Percentiles rank a stretch among this genome's conserved stretches.
These are phyloP conservation scores for Nicotiana benthamiana DNA, from an alignment of 257 asterid genomes.

Conservation along the genomic window DNA sequence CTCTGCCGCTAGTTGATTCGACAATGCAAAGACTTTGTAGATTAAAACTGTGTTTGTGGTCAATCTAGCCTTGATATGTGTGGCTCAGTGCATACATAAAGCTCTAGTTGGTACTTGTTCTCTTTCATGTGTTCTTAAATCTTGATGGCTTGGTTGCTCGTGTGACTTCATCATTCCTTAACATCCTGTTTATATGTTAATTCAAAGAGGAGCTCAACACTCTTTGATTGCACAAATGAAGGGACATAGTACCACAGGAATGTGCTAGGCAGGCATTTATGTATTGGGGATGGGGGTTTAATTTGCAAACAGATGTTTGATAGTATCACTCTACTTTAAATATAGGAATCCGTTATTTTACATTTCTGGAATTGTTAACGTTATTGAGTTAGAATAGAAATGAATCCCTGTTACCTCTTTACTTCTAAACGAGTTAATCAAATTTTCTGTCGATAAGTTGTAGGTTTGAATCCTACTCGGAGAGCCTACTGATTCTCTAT, in stretches of 20 bases:
- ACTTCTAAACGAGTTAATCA: too few species aligned
- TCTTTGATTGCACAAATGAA: not conserved
- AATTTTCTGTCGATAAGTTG: not conserved
- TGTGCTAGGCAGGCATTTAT: not conserved
- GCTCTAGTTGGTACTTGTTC: not conserved
- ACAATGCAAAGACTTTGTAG: too few species aligned
- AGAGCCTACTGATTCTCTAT: not conserved
- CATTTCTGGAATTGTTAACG: too few species aligned
- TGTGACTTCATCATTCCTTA: not conserved
- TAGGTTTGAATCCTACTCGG: not conserved
- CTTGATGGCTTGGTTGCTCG: not conserved
- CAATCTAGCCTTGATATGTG: not conserved
- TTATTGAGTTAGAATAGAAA: too few species aligned
- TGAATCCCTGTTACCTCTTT: too few species aligned
- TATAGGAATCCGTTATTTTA: too few species aligned
- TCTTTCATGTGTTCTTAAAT: not conserved
- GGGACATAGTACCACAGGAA: not conserved
- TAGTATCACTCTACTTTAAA: too few species aligned
- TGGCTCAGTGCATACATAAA: not conserved
- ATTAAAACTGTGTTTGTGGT: not conserved
- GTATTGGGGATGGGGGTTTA: not conserved
- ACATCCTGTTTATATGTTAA: not conserved
- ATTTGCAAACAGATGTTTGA: not conserved
- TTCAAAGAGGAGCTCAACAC: not conserved
- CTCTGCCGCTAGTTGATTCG: too few species aligned